These are phyloP conservation scores for Candida golubevii DNA, from an alignment of 805 yeast genomes.

Conservation along the genomic window DNA sequence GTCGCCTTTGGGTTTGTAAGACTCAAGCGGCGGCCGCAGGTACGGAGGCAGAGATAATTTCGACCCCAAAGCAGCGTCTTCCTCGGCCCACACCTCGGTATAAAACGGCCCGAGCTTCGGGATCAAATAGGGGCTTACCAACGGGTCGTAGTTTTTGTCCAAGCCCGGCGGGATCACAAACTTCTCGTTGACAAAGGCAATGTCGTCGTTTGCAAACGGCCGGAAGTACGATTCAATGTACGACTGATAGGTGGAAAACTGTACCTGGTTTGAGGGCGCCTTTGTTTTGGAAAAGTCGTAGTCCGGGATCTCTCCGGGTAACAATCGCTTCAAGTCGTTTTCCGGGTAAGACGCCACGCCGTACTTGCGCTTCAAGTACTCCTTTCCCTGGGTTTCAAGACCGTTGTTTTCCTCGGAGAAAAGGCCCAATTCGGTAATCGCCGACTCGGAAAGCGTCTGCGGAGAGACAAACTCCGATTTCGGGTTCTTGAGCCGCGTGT, in stretches of 20 bases:
- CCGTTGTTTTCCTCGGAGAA: slow-evolving; percentile 59
- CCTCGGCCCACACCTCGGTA: slow-evolving; percentile 81
- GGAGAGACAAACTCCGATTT: slow-evolving; percentile 70
- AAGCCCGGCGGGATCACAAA: slow-evolving; percentile 51
- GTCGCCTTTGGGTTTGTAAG: slow-evolving; percentile 55
- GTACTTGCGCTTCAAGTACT: slow-evolving; percentile 66
- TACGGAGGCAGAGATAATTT: slow-evolving; percentile 46
- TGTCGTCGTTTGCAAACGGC: slow-evolving; percentile 73
- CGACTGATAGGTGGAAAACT: slow-evolving; percentile 79
- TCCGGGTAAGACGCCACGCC: slow-evolving; percentile 92
- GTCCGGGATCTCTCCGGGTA: slow-evolving; percentile 89
- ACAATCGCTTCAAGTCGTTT: slow-evolving; percentile 61
- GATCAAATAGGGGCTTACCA: slow-evolving; percentile 64
- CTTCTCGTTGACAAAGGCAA: slow-evolving; percentile 63
- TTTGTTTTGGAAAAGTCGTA: slow-evolving; percentile 80
- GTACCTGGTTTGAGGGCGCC: slow-evolving; percentile 76
- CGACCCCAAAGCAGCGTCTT: slow-evolving; percentile 51
- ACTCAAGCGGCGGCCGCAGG: slow-evolving; percentile 39
- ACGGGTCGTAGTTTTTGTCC: slow-evolving; percentile 57
- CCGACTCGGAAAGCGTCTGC: slow-evolving; percentile 64
- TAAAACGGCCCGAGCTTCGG: slow-evolving; percentile 86
- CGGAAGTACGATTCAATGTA: slow-evolving; percentile 84
- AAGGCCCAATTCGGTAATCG: slow-evolving; percentile 56
- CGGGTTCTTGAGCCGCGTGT: slow-evolving; percentile 62
- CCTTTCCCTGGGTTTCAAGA: slow-evolving; percentile 64